Evolutionary conservation across 805 yeast species (phyloP), one percentile per base, ranked within the genome.

Genomic region (Kluyveromyces lactis): DNA sequence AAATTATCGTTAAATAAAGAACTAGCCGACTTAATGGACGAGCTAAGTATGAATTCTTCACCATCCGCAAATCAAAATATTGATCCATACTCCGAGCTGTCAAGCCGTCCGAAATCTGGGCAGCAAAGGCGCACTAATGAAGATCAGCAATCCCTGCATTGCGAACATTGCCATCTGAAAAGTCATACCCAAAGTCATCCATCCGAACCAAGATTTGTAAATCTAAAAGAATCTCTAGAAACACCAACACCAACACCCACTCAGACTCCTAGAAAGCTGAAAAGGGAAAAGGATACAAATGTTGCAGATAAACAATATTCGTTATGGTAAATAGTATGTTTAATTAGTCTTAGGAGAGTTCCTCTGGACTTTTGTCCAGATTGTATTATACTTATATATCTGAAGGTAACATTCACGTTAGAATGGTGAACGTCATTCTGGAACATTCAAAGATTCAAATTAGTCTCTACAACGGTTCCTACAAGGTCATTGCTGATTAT

Each of bases 1-100:
- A 64, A 62, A 42, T 45, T 50, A 12, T 58, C 62, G 13, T 46
- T 64, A 37, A 55, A 60, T 40, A 53, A 54, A 33, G 58, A 58
- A 32, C 42, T 60, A 31, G 36, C 42, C 4, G 59, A 53, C 26
- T 44, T 59, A 15, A 52, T 51, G 48, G 51, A 48, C 10, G 50
- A 49, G 41, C 42, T 58, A 15, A 47, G 40, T 23, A 48, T 43
- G 43, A 24, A 34, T 13, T 18, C 4, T 5, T 10, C 21, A 11
- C 12, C 21, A 8, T n/a, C 21, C 4, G 24, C 6, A 6, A 6
- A 6, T 21, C 9, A 6, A 9, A 34, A 24, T 10, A n/a, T 8
- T 26, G 21, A 18, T 12, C 6, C 10, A 3, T 12, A 6, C 4
- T 2, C 12, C 7, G 21, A 26, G 13, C 7, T 5, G 12, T 30